Percentiles rank a stretch among this genome's conserved stretches.
Conservation (phyloP, 306 rosid species). For the Neltuma alba region DNA sequence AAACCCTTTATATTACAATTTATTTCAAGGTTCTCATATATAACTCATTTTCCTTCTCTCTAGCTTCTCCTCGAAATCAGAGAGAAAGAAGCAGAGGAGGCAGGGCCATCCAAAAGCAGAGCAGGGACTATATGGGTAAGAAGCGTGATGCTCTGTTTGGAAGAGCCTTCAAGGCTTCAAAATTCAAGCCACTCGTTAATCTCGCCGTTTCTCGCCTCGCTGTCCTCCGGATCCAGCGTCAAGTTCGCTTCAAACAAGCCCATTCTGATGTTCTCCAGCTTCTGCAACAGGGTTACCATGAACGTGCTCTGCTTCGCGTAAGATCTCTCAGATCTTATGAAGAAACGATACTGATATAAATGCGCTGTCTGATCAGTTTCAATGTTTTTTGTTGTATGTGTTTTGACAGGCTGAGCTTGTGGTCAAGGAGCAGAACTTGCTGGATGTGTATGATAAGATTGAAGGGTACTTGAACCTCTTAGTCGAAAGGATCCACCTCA, state of each 20-base stretch:
- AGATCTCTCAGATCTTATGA: conserved; percentile 10
- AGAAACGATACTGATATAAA: neutral
- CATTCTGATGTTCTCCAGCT: conserved; percentile 78
- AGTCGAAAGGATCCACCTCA: conserved; percentile 74
- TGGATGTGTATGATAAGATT: conserved; percentile 69
- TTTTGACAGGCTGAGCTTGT: conserved; percentile 71
- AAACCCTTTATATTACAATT: neutral
- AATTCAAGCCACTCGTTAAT: conserved; percentile 55
- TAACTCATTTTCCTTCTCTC: neutral
- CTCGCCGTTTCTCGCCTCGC: conserved; percentile 81
- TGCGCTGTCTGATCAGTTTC: neutral
- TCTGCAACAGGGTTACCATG: conserved; percentile 69
- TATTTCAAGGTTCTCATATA: neutral
- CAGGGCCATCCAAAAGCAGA: neutral
- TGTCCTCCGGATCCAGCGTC: conserved; percentile 70
- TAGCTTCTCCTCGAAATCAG: neutral
- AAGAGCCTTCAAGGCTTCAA: conserved; percentile 60
- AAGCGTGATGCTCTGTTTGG: conserved; percentile 71
- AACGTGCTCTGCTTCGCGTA: conserved; percentile 86
- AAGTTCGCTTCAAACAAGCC: conserved; percentile 51
- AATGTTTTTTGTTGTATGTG: too few relatives aligned
- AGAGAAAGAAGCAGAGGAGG: neutral
- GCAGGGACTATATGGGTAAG: conserved; percentile 60
- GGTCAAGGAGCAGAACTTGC: conserved; percentile 80
- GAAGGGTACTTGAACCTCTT: conserved; percentile 74